Percentiles rank a stretch among this genome's conserved stretches.
Evolutionary conservation across 2,329 filamentous ascomycete genomes (phyloP).

Genomic region (Rhinocladiella similis): DNA sequence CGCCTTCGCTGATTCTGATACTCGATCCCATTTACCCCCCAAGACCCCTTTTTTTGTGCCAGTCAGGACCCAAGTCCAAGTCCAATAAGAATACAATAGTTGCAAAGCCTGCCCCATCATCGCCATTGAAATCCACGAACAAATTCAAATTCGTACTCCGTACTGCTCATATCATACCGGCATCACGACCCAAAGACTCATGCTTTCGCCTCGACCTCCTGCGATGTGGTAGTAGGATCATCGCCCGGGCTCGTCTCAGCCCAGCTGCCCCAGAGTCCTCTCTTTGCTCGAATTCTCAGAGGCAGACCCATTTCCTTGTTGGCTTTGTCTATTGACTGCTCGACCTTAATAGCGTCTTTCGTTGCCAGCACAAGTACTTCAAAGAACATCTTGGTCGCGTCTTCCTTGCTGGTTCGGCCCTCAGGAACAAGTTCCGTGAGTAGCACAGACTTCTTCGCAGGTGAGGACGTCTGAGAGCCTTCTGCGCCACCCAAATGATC

Average conservation of each 20-base stretch:
- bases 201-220: constrained; percentile 8
- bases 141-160: not conserved
- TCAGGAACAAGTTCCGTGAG: constrained; percentile 93
- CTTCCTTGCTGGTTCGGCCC: constrained; percentile 74
- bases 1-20: not conserved
- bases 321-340: constrained; percentile 57
- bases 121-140: not conserved
- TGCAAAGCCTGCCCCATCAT: not conserved
- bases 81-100: not conserved
- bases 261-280: constrained; percentile 96
- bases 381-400: constrained; percentile 99
- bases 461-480: constrained; percentile 67
- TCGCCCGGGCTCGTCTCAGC: constrained; percentile 61
- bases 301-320: constrained; percentile 70
- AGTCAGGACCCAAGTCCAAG: not conserved
- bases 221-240: constrained; percentile 22
- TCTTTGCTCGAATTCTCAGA: constrained; percentile 84
- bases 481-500: constrained; percentile 78
- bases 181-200: not conserved
- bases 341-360: constrained; percentile 96
- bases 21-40: not conserved
- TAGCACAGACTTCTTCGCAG: constrained; percentile 73
- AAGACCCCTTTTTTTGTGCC: not conserved
- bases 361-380: constrained; percentile 93
- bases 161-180: not conserved